Percentiles rank a stretch among this genome's conserved stretches.
These are phyloP conservation scores for Phoenix roebelenii DNA, from an alignment of 176 grass and related monocot genomes.

Conservation along the genomic window DNA sequence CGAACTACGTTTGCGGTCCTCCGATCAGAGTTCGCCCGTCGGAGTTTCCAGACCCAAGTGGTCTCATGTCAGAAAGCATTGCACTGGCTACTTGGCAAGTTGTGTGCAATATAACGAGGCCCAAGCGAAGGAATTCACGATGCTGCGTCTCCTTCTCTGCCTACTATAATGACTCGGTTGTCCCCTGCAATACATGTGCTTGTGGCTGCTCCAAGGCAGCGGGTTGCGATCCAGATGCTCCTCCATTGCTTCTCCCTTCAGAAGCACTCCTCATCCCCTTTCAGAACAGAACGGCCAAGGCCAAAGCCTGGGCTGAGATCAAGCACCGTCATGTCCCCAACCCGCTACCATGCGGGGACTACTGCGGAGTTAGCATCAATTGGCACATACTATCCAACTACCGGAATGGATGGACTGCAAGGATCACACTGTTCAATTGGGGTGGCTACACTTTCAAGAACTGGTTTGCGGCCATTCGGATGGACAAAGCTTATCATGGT, in stretches of 20 bases:
- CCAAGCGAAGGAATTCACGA: conserved; percentile 34
- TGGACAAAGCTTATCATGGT: conserved; percentile 31
- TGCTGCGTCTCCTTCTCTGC: conserved; percentile 94
- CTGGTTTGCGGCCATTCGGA: conserved; percentile 74
- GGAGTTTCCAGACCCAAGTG: conserved; percentile 63
- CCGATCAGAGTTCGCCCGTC: conserved; percentile 57
- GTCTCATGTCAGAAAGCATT: conserved; percentile 51
- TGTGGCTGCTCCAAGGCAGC: conserved; percentile 50
- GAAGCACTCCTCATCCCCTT: conserved; percentile 74
- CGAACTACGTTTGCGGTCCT: conserved; percentile 51
- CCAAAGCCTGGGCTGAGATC: conserved; percentile 71
- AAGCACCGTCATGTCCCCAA: conserved; percentile 48
- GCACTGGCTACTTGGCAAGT: conserved; percentile 90
- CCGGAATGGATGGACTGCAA: conserved; percentile 60
- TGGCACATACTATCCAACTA: conserved; percentile 86
- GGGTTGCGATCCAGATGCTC: conserved; percentile 41
- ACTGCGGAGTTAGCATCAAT: conserved; percentile 84
- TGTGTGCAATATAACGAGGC: conserved; percentile 70
- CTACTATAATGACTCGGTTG: conserved; percentile 70
- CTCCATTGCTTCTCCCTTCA: conserved; percentile 43
- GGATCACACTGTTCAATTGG: conserved; percentile 95
- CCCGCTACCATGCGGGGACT: conserved; percentile 54
- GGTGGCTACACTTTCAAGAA: conserved; percentile 81
- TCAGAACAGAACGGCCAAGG: conserved; percentile 69
- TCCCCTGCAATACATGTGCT: conserved; percentile 69